Evolutionary conservation across 129 eudicot genomes (phyloP).

Genomic region (Flaveria ramosissima): DNA sequence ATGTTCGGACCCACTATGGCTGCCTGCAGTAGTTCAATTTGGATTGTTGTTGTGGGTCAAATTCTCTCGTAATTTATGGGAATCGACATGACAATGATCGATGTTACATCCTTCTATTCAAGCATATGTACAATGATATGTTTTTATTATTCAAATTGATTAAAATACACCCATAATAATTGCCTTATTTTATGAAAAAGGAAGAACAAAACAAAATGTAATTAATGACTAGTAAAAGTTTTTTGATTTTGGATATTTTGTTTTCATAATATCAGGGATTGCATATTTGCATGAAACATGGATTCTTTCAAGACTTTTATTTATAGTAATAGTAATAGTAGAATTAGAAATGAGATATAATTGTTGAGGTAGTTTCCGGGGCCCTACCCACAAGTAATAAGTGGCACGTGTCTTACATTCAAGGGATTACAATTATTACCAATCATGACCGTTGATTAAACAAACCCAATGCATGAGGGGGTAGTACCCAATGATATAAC

Average conservation of each 20-base stretch:
- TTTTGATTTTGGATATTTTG: background rate
- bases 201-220: background rate
- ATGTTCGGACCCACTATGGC: conserved; percentile 33
- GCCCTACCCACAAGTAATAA: too few relatives aligned
- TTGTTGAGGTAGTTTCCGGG: too few relatives aligned
- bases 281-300: background rate
- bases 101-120: background rate
- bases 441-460: too few relatives aligned
- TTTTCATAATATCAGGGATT: background rate
- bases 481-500: too few relatives aligned
- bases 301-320: too few relatives aligned
- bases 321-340: too few relatives aligned
- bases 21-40: conserved; percentile 29
- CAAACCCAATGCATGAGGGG: too few relatives aligned
- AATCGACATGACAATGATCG: conserved; percentile 2
- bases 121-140: background rate
- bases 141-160: background rate
- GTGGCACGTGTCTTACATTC: too few relatives aligned
- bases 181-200: conserved; percentile 2
- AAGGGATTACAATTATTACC: too few relatives aligned
- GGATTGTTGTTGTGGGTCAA: conserved; percentile 28
- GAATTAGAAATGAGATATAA: too few relatives aligned
- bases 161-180: background rate
- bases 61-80: conserved; percentile 26
- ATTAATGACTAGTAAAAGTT: background rate